Evolutionary conservation across 495 filamentous ascomycete species (phyloP), one percentile per base, ranked within the genome.

Genomic region (Lasiosphaeria ovina): DNA sequence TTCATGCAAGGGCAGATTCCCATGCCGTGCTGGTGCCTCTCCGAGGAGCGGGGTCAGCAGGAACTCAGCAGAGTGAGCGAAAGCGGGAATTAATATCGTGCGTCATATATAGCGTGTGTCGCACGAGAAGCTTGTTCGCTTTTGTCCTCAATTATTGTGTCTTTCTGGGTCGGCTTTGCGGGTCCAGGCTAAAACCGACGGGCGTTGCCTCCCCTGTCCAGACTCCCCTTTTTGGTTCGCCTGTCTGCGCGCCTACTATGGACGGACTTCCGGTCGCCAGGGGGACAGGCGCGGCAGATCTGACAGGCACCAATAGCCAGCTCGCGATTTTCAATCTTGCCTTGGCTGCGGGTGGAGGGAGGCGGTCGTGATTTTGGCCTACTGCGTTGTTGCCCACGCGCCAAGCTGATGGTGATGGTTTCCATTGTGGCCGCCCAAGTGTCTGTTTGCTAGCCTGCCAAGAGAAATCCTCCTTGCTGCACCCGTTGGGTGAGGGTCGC

Each of bases 1-100:
- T 47, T 47, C 12, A 47, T 47, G 44, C 44, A 47, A 47, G 44
- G 44, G 44, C 44, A 47, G 16, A n/a, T 47, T n/a, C 12, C 12
- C 12, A n/a, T 47, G 24, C 24, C 24, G 24, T 24, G 24, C 24
- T 24, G 24, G 24, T 24, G 24, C 24, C 24, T 24, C 24, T 24
- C 24, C 24, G 12, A 47, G 44, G 12, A 8, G 44, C 44, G 44
- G 44, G 44, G 44, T 47, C 5, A 11, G 44, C 12, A 47, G 44
- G 3, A n/a, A 9, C 44, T 47, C 24, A 24, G 24, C 24, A 24
- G 24, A 24, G 24, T 2, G 24, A 24, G 24, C 24, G 24, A 24
- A 24, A 24, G 24, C 12, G 12, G 44, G 6, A 47, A 47, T 47
- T 47, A 47, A 47, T 47, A 47, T 47, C 44, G 7, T 5, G 44